Base-by-base conservation (phyloP, 306 rosid species). In the Astragalus membranaceus region DNA sequence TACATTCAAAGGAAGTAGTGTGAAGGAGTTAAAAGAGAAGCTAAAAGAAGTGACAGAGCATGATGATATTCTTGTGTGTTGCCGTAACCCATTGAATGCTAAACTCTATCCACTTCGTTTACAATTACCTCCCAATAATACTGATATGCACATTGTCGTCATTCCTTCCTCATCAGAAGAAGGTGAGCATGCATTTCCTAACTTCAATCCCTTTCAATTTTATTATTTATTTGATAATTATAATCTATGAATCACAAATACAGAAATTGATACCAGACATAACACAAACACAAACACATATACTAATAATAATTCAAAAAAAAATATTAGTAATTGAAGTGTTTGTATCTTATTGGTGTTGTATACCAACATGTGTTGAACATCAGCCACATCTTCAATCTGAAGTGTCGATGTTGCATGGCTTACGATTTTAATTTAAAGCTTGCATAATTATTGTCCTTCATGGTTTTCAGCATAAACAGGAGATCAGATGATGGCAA, bases 111-210 rank as follows among this genome's bases (percentile, higher is more conserved):
- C 96, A 6, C 87, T 89, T 41, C 90, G 83, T 57, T 79, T 92
- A 17, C 96, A 89, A 43, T 89, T 92, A 69, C 98, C 98, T 16
- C 98, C 98, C 2, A 86, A 92, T 86, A 89, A 92, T 10, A 3
- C 84, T 13, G 87, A 85, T 9, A 74, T 89, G 86, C 90, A 88
- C 6, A 75, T 92, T 3, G 75, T 92, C 6, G 70, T 89, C 6
- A 86, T 88, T 78, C 88, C 80, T 56, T 73, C 88, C 4, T 66
- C 76, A 0, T 61, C 75, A 0, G 0, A n/a, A n/a, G n/a, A 62
- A 64, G 82, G 88, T 86, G 16, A 37, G 73, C 32, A 10, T 6
- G 8, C 11, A 9, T 7, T 39, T 7, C 3, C 9, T 39, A 35
- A 8, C 8, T 35, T 35, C 39, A 5, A 1, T 35, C 39, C 39